These are phyloP conservation scores for Cadophora sp. DNA, from an alignment of 2,329 filamentous ascomycete species.

Conservation along the genomic window DNA sequence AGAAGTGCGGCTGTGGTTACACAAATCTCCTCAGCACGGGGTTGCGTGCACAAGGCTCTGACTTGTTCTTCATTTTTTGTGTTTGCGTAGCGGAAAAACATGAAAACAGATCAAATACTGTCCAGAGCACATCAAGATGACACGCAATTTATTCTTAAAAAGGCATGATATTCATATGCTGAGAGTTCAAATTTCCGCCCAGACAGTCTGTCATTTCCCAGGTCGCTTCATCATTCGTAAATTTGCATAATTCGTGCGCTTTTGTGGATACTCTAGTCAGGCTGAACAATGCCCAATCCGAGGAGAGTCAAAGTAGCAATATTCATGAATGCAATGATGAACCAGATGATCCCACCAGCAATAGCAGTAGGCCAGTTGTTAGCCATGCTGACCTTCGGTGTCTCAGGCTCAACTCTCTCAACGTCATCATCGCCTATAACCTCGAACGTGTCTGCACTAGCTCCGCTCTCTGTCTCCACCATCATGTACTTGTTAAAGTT, in stretches of 20 bases:
- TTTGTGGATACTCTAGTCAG: not conserved
- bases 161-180: not conserved
- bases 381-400: constrained; percentile 57
- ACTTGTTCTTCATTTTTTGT: too few species aligned
- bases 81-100: too few species aligned
- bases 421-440: constrained; percentile 8
- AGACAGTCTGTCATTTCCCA: not conserved
- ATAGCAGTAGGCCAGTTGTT: constrained; percentile 69
- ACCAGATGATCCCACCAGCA: constrained; percentile 69
- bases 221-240: constrained; percentile 8
- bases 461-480: constrained; percentile 28
- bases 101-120: too few species aligned
- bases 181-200: not conserved
- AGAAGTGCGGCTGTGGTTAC: not conserved
- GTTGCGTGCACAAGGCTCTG: too few species aligned
- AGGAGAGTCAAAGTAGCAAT: constrained; percentile 72
- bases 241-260: not conserved
- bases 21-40: not conserved
- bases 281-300: constrained; percentile 46
- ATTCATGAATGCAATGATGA: constrained; percentile 78
- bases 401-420: constrained; percentile 42
- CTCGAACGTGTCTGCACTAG: constrained; percentile 23
- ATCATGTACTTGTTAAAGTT: constrained; percentile 81
- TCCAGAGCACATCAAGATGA: not conserved
- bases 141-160: not conserved